Conservation (phyloP, 257 asterid species). For the Linaria vulgaris region DNA sequence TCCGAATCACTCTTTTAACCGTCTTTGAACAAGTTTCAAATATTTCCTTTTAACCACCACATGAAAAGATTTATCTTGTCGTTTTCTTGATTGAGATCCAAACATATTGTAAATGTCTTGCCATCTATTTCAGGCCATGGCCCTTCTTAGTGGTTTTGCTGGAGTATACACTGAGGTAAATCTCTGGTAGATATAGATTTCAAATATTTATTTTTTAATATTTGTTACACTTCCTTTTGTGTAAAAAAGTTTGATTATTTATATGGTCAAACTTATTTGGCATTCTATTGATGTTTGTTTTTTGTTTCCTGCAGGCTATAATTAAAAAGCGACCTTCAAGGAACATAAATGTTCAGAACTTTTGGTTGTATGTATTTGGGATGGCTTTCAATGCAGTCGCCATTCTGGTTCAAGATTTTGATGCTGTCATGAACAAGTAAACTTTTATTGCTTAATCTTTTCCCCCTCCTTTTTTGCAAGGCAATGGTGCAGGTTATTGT, state of each 20-base stretch:
- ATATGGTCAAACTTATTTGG: slow-evolving; percentile 13
- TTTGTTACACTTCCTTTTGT: slow-evolving; percentile 17
- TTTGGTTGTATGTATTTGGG: slow-evolving; percentile 98
- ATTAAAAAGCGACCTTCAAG: slow-evolving; percentile 92
- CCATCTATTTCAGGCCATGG: slow-evolving; percentile 75
- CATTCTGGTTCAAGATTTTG: slow-evolving; percentile 85
- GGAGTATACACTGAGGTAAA: slow-evolving; percentile 99
- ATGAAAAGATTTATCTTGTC: not conserved
- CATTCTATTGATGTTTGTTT: slow-evolving; percentile 27
- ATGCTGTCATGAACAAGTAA: slow-evolving; percentile 87
- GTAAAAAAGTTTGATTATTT: slow-evolving; percentile 10
- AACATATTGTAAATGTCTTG: slow-evolving; percentile 21
- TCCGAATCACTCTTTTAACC: not conserved
- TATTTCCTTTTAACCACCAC: slow-evolving; percentile 13
- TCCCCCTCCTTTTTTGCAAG: slow-evolving; percentile 1
- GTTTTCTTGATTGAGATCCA: slow-evolving; percentile 21
- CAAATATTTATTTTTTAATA: too few relatives aligned
- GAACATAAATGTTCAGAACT: slow-evolving; percentile 96
- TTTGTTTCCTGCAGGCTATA: slow-evolving; percentile 67
- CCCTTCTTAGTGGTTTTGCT: slow-evolving; percentile 99
- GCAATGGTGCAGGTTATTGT: slow-evolving; percentile 21
- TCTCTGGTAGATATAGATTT: slow-evolving; percentile 1
- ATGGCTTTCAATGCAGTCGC: slow-evolving; percentile 93
- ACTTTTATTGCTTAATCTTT: slow-evolving; percentile 19
- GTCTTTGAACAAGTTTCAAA: not conserved